Evolutionary conservation across 768 basidiomycete genomes (phyloP).

Genomic region (Mycena albidolilacea): DNA sequence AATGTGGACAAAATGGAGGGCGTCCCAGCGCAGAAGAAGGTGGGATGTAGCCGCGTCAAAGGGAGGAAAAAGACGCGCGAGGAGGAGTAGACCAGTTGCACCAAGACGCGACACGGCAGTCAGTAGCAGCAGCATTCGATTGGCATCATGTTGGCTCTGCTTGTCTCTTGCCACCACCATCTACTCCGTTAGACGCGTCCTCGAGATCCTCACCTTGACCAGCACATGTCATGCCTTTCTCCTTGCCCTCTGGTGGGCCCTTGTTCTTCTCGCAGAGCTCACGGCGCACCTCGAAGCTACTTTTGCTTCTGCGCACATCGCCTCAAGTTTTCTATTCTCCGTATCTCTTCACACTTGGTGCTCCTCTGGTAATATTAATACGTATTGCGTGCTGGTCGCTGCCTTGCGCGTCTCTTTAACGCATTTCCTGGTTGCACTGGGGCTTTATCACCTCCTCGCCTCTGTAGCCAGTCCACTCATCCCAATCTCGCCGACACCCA

Average conservation of each 20-base stretch:
- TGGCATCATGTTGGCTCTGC: slow-evolving; percentile 49
- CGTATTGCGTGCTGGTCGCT: slow-evolving; percentile 73
- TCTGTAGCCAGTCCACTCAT: slow-evolving; percentile 70
- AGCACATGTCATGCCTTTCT: slow-evolving; percentile 77
- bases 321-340: slow-evolving; percentile 65
- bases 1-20: slow-evolving; percentile 83
- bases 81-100: slow-evolving; percentile 17
- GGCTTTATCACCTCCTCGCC: slow-evolving; percentile 66
- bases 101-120: slow-evolving; percentile 41
- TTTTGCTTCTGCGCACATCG: slow-evolving; percentile 66
- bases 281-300: slow-evolving; percentile 46
- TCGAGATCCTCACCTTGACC: slow-evolving; percentile 73
- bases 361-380: slow-evolving; percentile 68
- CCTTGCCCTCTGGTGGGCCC: slow-evolving; percentile 82
- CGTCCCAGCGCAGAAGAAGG: slow-evolving; percentile 87
- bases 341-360: slow-evolving; percentile 70
- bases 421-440: slow-evolving; percentile 81
- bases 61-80: slow-evolving; percentile 36
- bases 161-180: slow-evolving; percentile 75
- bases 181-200: slow-evolving; percentile 54
- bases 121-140: slow-evolving; percentile 33
- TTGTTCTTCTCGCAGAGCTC: slow-evolving; percentile 73
- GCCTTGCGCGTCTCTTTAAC: slow-evolving; percentile 70
- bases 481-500: slow-evolving; percentile 49
- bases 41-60: slow-evolving; percentile 46